A percentile compares a stretch with the other conserved stretches of the same genome.
phyloP scores from a whole-genome alignment of 1,284 basidiomycete species.

The Sanguinoderma infundibulare region DNA sequence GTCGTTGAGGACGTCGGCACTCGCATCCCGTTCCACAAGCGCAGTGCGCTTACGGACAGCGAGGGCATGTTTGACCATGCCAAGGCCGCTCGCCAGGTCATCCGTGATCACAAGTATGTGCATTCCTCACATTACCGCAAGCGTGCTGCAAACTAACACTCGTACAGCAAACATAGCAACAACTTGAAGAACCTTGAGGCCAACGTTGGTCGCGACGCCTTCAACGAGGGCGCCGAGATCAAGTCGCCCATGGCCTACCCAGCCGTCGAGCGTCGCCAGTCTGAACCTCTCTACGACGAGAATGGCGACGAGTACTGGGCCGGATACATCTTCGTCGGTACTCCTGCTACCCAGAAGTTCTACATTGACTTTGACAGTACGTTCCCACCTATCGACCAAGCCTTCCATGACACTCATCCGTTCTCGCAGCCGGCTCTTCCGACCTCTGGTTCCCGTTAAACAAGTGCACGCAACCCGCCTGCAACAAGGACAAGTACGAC shows the following conservation, averaged over 20 bases:
- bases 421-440: too few relatives aligned
- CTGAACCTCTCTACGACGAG: constrained; percentile 17
- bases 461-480: constrained; percentile 25
- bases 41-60: too few relatives aligned
- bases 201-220: constrained; percentile 22
- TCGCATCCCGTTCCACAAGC: too few relatives aligned
- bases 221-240: constrained; percentile 15
- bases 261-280: constrained; percentile 12
- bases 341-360: constrained; percentile 15
- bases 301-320: constrained; percentile 19
- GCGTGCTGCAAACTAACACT: not conserved
- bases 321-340: constrained; percentile 23
- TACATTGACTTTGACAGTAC: constrained; percentile 30
- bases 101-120: too few relatives aligned
- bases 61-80: too few relatives aligned
- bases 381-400: too few relatives aligned
- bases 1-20: too few relatives aligned
- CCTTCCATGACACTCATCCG: too few relatives aligned
- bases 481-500: constrained; percentile 29
- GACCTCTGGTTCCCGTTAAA: too few relatives aligned
- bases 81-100: too few relatives aligned
- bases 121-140: too few relatives aligned
- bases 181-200: constrained; percentile 25
- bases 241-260: constrained; percentile 5
- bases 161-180: constrained; percentile 18